A percentile compares a stretch with the other conserved stretches of the same genome.
These are phyloP conservation scores for Melampsora americana DNA, from an alignment of 1,284 basidiomycete species.

Conservation along the genomic window DNA sequence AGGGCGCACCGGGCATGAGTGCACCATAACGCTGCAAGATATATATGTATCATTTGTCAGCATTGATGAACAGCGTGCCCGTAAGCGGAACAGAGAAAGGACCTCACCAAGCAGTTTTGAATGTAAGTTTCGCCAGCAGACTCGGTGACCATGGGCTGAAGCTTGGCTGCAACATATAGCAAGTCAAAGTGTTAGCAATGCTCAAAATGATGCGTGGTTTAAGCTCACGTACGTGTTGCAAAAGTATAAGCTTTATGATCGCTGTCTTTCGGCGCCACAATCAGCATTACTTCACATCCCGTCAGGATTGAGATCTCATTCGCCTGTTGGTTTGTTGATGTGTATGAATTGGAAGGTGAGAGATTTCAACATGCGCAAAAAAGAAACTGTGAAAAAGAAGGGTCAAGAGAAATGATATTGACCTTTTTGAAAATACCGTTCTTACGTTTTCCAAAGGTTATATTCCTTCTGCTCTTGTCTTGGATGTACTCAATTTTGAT, in stretches of 20 bases:
- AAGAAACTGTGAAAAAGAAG: not conserved
- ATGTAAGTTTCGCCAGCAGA: slow-evolving; percentile 35
- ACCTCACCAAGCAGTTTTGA: slow-evolving; percentile 37
- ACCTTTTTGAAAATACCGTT: slow-evolving; percentile 44
- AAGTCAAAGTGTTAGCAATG: not conserved
- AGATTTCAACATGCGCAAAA: not conserved
- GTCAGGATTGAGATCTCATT: slow-evolving; percentile 31
- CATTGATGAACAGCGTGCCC: not conserved
- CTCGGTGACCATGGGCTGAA: slow-evolving; percentile 25
- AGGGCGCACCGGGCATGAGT: slow-evolving; percentile 23
- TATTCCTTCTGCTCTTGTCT: slow-evolving; percentile 42
- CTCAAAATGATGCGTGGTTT: not conserved
- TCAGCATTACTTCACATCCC: slow-evolving; percentile 42
- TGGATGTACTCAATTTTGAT: slow-evolving; percentile 44
- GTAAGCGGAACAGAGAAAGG: not conserved
- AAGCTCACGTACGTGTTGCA: slow-evolving; percentile 28
- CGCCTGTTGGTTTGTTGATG: slow-evolving; percentile 1
- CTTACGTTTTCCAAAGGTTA: slow-evolving; percentile 44
- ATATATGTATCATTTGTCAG: not conserved
- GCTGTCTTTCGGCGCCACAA: slow-evolving; percentile 34
- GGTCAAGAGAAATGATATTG: not conserved
- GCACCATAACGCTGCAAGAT: slow-evolving; percentile 31
- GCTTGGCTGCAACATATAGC: slow-evolving; percentile 3
- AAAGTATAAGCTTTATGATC: slow-evolving; percentile 33
- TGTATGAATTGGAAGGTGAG: not conserved